Base-by-base conservation (phyloP, 2,329 filamentous ascomycete genomes). In the Beauveria varroae region DNA sequence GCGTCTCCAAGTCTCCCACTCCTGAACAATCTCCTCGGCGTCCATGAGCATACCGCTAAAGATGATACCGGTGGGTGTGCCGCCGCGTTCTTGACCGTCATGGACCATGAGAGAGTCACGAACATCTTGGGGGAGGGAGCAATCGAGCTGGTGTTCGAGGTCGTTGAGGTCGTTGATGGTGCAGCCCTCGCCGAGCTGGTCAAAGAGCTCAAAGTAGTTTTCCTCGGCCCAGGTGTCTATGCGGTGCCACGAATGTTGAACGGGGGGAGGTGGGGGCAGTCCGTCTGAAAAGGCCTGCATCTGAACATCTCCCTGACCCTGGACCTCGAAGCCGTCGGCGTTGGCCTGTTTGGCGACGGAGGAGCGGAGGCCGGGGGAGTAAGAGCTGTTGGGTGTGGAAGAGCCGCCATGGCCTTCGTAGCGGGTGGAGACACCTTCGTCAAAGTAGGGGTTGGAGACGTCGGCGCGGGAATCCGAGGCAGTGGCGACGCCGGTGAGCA, bases 231-330 rank as follows among this genome's bases (percentile, higher is more conserved):
- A 99, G 46, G 83, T 81, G 73, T 98, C 93, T 71, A 99, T 97
- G 74, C 93, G 90, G 72, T 83, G 87, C 95, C 95, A 99, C 16
- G 93, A 96, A 76, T 97, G 93, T 54, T 80, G 75, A 44, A 96
- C 87, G 7, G 95, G 92, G 2, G 95, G 95, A 8, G 95, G 86
- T 3, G 95, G 95, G 2, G 95, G 93, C 26, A 91, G 83, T 61
- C 95, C 95, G 67, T 97, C 93, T 69, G 89, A 86, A 77, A 99
- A 99, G 64, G 89, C 89, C 76, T 97, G 95, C 91, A 99, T 95
- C 67, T 89, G 93, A 64, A 99, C 96, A 74, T 97, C 93, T 66
- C 90, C 90, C 5, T 85, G 49, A 77, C 79, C 86, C 67, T 87
- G 83, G 62, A 86, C 86, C 71, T 95, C 90, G 68, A 89, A 86